Evolutionary conservation across 345 rosid genomes (phyloP), one percentile per base, ranked within the genome.

Genomic region (Populus simonii): DNA sequence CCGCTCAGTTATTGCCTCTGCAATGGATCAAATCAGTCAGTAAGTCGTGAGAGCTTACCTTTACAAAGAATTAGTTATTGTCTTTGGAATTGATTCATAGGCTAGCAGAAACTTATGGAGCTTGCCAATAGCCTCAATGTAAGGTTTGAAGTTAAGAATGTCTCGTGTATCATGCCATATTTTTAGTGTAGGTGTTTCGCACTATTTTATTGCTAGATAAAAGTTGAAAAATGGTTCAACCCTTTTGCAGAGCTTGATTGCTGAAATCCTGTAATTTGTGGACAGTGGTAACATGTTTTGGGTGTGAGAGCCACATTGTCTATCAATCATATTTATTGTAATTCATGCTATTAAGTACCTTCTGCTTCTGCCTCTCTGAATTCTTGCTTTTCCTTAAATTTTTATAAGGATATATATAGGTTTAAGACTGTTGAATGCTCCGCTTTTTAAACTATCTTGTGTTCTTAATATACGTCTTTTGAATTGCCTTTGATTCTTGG

Each of bases 21-120:
- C 94, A 41, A 85, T 96, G 98, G 99, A 93, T 86, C 98, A 90
- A 81, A 92, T 91, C 81, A 87, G 82, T 76, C 80, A 83, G 99
- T 93, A 91, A 93, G 98, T 87, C 51, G 70, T 70, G 66, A 65
- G 71, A 76, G 45, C 57, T 72, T 59, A 33, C 66, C 62, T 20
- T 63, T 62, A 71, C 73, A 33, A 45, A 71, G 8, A 20, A 59
- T 74, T 77, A 31, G 49, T 27, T 36, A 31, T 79, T 23, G 53
- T 47, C 47, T 55, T 75, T n/a, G 47, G 59, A 62, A 55, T 43
- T 66, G 66, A 67, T 70, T 29, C 10, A 12, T 55, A 22, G 69
- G 31, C 29, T 43, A 51, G 43, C 35, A 18, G 63, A 55, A 76
- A 36, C 27, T 69, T 25, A 55, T 25, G 11, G 76, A 51, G 51